These are phyloP conservation scores for Epichloe aotearoae DNA, from an alignment of 2,329 filamentous ascomycete genomes.

Conservation along the genomic window DNA sequence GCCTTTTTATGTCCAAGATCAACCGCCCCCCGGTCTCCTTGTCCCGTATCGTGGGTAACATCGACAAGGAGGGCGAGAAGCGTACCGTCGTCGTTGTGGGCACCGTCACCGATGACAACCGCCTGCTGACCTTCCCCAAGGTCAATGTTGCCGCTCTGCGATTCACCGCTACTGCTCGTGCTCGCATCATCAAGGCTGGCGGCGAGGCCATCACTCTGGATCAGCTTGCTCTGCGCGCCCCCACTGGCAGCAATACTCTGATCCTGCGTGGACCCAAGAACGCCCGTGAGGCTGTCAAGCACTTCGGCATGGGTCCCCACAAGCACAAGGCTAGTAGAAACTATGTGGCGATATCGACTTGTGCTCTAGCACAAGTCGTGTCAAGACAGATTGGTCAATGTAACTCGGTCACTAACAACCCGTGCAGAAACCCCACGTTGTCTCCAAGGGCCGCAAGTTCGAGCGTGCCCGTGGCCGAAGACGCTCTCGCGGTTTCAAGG, in stretches of 20 bases:
- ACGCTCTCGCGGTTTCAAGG: conserved; percentile 99
- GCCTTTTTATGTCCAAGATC: conserved; percentile 97
- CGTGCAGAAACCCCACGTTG: conserved; percentile 78
- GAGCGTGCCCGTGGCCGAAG: conserved; percentile 98
- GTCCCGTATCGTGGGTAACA: conserved; percentile 70
- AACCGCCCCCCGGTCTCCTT: conserved; percentile 93
- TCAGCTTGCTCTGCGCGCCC: conserved; percentile 88
- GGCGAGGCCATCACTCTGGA: conserved; percentile 93
- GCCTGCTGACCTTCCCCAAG: conserved; percentile 81
- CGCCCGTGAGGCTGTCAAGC: conserved; percentile 92
- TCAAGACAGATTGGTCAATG: not conserved
- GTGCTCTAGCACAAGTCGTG: not conserved
- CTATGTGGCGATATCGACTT: not conserved
- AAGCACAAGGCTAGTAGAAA: conserved; percentile 67
- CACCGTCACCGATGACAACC: conserved; percentile 96
- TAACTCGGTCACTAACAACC: not conserved
- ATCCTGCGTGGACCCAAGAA: conserved; percentile 98
- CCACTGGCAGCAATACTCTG: conserved; percentile 93
- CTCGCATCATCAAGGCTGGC: conserved; percentile 83
- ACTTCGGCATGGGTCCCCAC: conserved; percentile 98
- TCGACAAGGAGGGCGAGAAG: conserved; percentile 50
- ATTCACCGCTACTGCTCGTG: conserved; percentile 92
- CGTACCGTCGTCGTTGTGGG: conserved; percentile 92
- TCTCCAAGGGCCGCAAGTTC: conserved; percentile 99
- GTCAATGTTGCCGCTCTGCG: conserved; percentile 84